Percentiles rank a stretch among this genome's conserved stretches.
Evolutionary conservation across 2,329 filamentous ascomycete genomes (phyloP).

Genomic region (Fusarium pininemorale): DNA sequence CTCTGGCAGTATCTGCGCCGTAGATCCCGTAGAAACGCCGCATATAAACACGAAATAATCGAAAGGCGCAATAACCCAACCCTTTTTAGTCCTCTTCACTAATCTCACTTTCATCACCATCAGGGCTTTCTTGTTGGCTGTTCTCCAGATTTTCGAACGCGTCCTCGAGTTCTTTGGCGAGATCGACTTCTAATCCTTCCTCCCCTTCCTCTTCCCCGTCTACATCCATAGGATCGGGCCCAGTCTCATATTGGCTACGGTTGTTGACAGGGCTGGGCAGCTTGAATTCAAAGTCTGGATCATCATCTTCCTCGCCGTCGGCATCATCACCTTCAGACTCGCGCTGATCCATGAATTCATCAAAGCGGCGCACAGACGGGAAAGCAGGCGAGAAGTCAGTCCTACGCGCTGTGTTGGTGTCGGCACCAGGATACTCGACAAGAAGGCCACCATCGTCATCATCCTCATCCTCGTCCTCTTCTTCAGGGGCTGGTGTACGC

Average conservation of each 20-base stretch:
- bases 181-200: conserved; percentile 48
- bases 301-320: conserved; percentile 59
- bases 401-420: conserved; percentile 46
- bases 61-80: neutral
- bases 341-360: conserved; percentile 60
- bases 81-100: conserved; percentile 69
- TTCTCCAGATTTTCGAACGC: conserved; percentile 63
- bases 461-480: conserved; percentile 63
- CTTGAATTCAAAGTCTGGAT: conserved; percentile 61
- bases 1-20: neutral
- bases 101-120: conserved; percentile 70
- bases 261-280: conserved; percentile 63
- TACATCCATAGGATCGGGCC: conserved; percentile 43
- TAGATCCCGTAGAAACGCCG: conserved; percentile 13
- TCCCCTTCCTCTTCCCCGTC: conserved; percentile 43
- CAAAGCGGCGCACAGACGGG: conserved; percentile 59
- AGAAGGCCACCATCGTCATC: conserved; percentile 67
- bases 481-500: conserved; percentile 50
- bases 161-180: conserved; percentile 64
- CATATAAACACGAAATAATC: neutral
- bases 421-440: conserved; percentile 68
- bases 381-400: conserved; percentile 61
- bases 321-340: conserved; percentile 58
- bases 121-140: conserved; percentile 58
- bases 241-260: conserved; percentile 40